Base-by-base conservation (phyloP, 2,329 filamentous ascomycete genomes). In the Colletotrichum spinosum region DNA sequence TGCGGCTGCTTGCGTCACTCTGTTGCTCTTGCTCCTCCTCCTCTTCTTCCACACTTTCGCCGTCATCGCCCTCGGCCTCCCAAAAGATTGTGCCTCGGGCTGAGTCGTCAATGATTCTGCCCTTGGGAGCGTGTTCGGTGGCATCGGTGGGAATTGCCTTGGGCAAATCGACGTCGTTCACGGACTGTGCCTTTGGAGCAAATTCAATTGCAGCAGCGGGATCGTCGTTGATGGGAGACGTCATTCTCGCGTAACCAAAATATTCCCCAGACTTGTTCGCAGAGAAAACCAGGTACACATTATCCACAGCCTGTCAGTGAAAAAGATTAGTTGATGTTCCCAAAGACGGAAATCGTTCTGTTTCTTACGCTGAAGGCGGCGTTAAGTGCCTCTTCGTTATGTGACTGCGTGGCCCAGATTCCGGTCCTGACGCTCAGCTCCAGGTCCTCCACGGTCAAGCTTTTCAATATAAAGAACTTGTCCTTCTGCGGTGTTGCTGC, bases 241-340 rank as follows among this genome's bases (percentile, higher is more conserved):
- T 82, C 95, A 98, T 98, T 42, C 92, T 89, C 17, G 94, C 95
- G 73, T 97, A 97, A 17, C 95, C 95, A 78, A 96, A 97, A 74
- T 97, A 98, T 77, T 97, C 95, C 11, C 95, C 95, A 0, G 95
- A 97, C 74, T 97, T 97, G 78, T 98, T 98, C 11, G 95, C 95
- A 1, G 95, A 98, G 76, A 98, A 98, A 12, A 98, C 88, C 37
- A 98, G 83, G 73, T 94, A 97, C 1, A 98, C 94, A 72, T 91
- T 92, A 57, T 97, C 92, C 12, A 90, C 88, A 9, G 84, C 82
- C 94, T 97, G 67, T 54, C 56, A 52, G 17, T 59, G 67, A 67
- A 45, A 33, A 37, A 52, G 25, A 25, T 25, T 25, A 25, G 25
- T 25, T 25, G 25, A 25, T 25, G 4, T 25, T 25, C 25, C 25